Evolutionary conservation across 192 early-diverging fungal genomes (phyloP).

Genomic region (Ambispora gerdemannii): DNA sequence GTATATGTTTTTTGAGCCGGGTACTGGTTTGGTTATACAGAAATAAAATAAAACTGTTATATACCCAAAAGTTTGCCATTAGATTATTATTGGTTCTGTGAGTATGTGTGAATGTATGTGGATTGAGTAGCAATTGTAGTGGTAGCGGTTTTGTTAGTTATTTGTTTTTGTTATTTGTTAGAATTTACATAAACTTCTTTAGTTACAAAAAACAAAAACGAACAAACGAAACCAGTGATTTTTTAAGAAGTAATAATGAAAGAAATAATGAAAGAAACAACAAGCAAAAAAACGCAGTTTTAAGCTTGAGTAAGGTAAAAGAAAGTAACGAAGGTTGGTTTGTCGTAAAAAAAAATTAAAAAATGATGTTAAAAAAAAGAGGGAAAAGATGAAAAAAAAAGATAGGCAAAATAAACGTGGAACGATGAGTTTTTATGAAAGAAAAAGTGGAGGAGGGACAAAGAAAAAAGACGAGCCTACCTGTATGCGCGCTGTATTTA

Average conservation of each 20-base stretch:
- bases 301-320: no score
- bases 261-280: neutral
- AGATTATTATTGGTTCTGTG: neutral
- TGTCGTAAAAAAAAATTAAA: neutral
- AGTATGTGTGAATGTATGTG: neutral
- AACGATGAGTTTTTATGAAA: no score
- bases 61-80: constrained; percentile 27
- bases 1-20: no score
- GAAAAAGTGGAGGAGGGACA: no score
- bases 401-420: neutral
- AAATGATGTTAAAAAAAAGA: neutral
- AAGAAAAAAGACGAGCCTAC: no score
- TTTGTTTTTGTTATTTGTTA: neutral
- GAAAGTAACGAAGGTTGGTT: neutral
- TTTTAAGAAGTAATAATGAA: neutral
- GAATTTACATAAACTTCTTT: constrained; percentile 8
- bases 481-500: neutral
- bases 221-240: neutral
- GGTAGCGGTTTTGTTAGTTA: neutral
- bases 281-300: neutral
- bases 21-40: neutral
- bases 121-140: neutral
- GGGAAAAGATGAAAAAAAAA: neutral
- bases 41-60: constrained; percentile 5
- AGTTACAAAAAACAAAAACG: neutral